phyloP scores from a whole-genome alignment of 148 eudicot species.

The Cornus florida region DNA sequence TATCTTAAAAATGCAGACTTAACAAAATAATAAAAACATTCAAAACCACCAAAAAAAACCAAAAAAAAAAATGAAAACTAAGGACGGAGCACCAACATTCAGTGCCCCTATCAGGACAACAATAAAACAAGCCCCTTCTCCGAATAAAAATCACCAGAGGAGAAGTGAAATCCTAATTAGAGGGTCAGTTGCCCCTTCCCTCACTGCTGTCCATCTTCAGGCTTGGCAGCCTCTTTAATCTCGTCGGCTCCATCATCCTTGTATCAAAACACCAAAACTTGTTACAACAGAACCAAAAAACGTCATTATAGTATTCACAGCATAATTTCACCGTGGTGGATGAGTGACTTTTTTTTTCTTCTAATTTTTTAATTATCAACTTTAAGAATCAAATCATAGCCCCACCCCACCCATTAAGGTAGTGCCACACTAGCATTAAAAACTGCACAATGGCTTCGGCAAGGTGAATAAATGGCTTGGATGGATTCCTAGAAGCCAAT shows the following conservation, averaged over 20 bases:
- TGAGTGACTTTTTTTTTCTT: no score
- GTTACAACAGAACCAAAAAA: no score
- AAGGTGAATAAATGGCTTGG: no score
- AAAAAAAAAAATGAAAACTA: not conserved
- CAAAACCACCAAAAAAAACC: not conserved
- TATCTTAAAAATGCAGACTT: not conserved
- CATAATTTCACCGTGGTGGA: no score
- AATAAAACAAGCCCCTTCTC: slow-evolving; percentile 29
- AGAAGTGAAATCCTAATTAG: slow-evolving; percentile 31
- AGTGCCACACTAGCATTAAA: no score
- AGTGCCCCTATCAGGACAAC: slow-evolving; percentile 9
- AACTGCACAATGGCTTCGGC: no score
- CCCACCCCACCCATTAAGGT: no score
- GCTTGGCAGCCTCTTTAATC: slow-evolving; percentile 57
- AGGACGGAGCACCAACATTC: slow-evolving; percentile 5
- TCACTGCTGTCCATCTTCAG: slow-evolving; percentile 37
- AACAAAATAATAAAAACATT: slow-evolving; percentile 1
- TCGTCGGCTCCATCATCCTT: slow-evolving; percentile 73
- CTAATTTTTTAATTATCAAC: no score
- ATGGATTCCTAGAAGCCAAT: no score
- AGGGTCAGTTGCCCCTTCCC: slow-evolving; percentile 22
- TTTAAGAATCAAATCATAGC: no score
- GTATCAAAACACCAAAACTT: not conserved
- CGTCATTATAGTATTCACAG: not conserved
- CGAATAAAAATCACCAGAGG: slow-evolving; percentile 32